phyloP scores from a whole-genome alignment of 179 eudicot species.

The Beta macrorhiza region DNA sequence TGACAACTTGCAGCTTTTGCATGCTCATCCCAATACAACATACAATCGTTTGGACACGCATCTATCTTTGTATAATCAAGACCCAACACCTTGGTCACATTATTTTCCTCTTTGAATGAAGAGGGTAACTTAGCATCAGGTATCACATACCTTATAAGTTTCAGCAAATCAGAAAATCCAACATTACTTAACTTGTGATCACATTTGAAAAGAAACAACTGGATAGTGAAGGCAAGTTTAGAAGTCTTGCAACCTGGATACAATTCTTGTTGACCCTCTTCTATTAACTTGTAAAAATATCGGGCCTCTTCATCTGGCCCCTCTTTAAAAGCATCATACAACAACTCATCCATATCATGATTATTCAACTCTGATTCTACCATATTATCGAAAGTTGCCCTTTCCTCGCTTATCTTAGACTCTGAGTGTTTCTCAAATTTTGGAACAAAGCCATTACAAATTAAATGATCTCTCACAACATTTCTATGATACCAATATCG shows the following conservation, averaged over 20 bases:
- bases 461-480: conserved; percentile 2
- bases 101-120: not conserved
- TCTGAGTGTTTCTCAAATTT: not conserved
- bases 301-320: not conserved
- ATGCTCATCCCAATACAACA: not conserved
- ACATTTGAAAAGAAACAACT: conserved; percentile 6
- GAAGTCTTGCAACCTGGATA: not conserved
- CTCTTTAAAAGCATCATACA: not conserved
- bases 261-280: not conserved
- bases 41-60: conserved; percentile 16
- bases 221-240: conserved; percentile 5
- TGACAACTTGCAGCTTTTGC: not conserved
- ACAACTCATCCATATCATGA: not conserved
- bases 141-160: not conserved
- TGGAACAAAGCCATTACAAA: not conserved
- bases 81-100: not conserved
- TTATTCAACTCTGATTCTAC: not conserved
- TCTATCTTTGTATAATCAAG: conserved; percentile 11
- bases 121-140: conserved; percentile 1
- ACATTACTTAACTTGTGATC: conserved; percentile 2
- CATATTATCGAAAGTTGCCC: not conserved
- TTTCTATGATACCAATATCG: not conserved
- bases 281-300: conserved; percentile 1
- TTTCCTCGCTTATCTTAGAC: not conserved
- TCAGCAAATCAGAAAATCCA: not conserved